Base-by-base conservation (phyloP, 2,329 filamentous ascomycete species). In the Tolypocladium endophyticum region DNA sequence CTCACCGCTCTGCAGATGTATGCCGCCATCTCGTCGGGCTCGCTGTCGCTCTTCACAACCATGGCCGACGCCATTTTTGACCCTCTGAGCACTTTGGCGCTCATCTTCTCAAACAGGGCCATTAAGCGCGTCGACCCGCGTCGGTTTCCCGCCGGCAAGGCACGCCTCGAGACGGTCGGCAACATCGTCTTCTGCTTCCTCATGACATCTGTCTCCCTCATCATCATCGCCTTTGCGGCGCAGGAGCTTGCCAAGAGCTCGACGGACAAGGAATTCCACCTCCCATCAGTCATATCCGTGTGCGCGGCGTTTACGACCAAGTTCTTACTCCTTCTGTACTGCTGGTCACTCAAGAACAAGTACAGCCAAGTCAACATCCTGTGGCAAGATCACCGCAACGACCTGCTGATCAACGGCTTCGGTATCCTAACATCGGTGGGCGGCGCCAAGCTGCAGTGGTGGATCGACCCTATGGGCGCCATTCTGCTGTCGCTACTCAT, bases 41-140 rank as follows among this genome's bases (percentile, higher is more conserved):
- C 92, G n/a, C 82, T 97, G 41, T 96, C 93, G 6, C 85, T 99
- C 55, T 97, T 97, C 77, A 97, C 94, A 20, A 99, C 93, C 63
- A 96, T 96, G 89, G 93, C 92, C 20, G 94, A 99, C 74, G 87
- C 92, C 57, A 81, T 97, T 64, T 97, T 97, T 75, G 94, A 97
- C 70, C 94, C 92, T 11, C 71, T 95, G 68, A 93, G 89, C 69
- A 97, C 96, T 69, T 72, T 97, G 58, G 93, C 90, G 0, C 81
- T 97, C 18, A 91, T 97, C 60, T 74, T 96, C 43, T 91, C 88
- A 62, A 88, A 92, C 73, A 90, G 93, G 56, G 93, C 94, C 56
- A 91, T 97, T 65, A 89, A 88, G 67, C 86, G 85, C 58, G 93
- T 97, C 45, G 92, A 99, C 68, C 84, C 89, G 2, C 84, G 87